Evolutionary conservation across 331 rosid genomes (phyloP).

Genomic region (Dryas integrifolia): DNA sequence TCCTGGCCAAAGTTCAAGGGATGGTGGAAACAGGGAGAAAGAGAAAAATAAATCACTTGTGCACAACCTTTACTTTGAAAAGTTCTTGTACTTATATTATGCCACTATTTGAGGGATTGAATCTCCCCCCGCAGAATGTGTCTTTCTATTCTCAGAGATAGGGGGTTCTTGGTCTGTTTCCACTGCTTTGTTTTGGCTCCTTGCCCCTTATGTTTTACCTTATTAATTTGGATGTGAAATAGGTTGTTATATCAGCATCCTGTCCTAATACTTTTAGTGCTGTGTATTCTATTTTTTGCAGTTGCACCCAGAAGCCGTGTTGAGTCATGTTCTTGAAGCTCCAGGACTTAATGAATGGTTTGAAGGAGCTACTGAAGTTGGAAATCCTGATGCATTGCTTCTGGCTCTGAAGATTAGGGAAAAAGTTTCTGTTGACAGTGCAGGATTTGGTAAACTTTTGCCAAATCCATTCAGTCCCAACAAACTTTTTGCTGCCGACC

Average conservation of each 20-base stretch:
- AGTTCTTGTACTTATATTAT: background rate
- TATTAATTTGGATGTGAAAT: background rate
- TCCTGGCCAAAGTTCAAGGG: background rate
- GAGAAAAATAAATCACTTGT: background rate
- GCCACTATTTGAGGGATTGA: background rate
- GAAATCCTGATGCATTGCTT: constrained; percentile 92
- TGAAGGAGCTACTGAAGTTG: constrained; percentile 61
- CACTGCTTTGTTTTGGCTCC: background rate
- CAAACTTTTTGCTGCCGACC: constrained; percentile 60
- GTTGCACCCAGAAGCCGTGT: constrained; percentile 58
- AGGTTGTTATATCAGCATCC: background rate
- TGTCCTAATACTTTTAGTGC: background rate
- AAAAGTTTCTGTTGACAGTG: constrained; percentile 42
- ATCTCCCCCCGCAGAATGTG: background rate
- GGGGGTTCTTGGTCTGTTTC: background rate
- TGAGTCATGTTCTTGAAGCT: constrained; percentile 64
- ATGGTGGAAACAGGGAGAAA: background rate
- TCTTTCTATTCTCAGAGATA: background rate
- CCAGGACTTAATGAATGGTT: constrained; percentile 82
- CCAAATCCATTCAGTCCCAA: constrained; percentile 65
- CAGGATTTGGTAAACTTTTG: constrained; percentile 56
- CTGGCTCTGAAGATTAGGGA: constrained; percentile 68
- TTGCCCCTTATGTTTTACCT: background rate
- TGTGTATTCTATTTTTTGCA: constrained; percentile 37
- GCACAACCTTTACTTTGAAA: background rate